Base-by-base conservation (phyloP, 2,329 filamentous ascomycete species). In the Neonectria faginata region DNA sequence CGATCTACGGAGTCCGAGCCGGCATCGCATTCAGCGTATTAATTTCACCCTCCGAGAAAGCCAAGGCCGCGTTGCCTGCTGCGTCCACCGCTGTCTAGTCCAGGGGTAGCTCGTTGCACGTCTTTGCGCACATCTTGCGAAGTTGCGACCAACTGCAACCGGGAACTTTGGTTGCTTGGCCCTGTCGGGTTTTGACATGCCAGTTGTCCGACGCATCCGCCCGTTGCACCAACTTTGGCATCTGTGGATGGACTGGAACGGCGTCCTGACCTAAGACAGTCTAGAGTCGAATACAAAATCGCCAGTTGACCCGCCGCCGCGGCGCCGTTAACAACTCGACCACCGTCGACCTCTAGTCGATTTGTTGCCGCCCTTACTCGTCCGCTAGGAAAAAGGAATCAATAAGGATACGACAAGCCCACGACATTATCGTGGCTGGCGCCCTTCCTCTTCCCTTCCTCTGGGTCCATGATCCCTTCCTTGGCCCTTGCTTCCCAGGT, bases 181-280 rank as follows among this genome's bases (percentile, higher is more conserved):
- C 64, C 47, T 47, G 63, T 65, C 64, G 60, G 67, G 60, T 65
- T 62, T 20, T 70, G 69, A 70, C 67, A 71, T 72, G 69, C 70
- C 67, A 72, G 70, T 67, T 67, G 67, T 65, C 71, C 71, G 71
- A 73, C 71, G 60, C 71, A 66, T 73, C 71, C 71, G 71, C 65
- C 65, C 54, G 52, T 63, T 71, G 67, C 69, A 72, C 71, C 66
- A 73, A 57, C 57, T 71, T 64, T 73, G 61, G 58, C 62, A 72
- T 61, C 64, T 64, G 70, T 72, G 66, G 52, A 73, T 70, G 71
- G 62, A 72, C 73, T 68, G 60, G 53, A 54, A 64, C 68, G 68
- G 69, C 64, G 58, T 62, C 70, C 69, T 70, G 60, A 57, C 64
- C 70, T 64, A 73, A 73, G 65, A 29, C 62, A 72, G 70, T 73